A percentile compares a stretch with the other conserved stretches of the same genome.
Evolutionary conservation across 2,329 filamentous ascomycete species (phyloP).

Genomic region (Bipolaris bicolor): DNA sequence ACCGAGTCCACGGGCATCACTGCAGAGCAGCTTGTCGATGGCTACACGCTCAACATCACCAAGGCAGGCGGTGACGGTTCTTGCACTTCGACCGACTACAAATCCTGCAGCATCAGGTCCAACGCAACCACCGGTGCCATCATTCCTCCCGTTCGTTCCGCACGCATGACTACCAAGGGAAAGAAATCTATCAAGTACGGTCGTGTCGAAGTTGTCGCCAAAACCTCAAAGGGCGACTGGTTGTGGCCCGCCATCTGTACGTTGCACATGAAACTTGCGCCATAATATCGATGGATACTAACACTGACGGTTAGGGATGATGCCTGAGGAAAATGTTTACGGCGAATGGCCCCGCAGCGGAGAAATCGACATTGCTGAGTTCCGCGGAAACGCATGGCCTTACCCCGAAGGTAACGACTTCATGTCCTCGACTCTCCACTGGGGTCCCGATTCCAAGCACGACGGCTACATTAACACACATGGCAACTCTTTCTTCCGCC

Average conservation of each 20-base stretch:
- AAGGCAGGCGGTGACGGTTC: conserved; percentile 55
- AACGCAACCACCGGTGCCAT: conserved; percentile 77
- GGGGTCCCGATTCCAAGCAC: conserved; percentile 59
- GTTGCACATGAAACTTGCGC: background rate
- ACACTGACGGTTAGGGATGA: conserved; percentile 51
- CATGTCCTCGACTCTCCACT: conserved; percentile 77
- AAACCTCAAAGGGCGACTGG: conserved; percentile 79
- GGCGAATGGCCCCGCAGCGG: conserved; percentile 78
- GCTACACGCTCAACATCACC: conserved; percentile 37
- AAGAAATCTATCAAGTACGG: conserved; percentile 79
- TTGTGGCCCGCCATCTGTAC: conserved; percentile 82
- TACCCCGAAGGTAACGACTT: conserved; percentile 78
- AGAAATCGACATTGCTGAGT: conserved; percentile 82
- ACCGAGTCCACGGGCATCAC: conserved; percentile 68
- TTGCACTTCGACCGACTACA: conserved; percentile 67
- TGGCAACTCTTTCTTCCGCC: conserved; percentile 53
- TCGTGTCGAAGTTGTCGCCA: conserved; percentile 77
- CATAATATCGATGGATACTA: background rate
- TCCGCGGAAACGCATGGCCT: conserved; percentile 75
- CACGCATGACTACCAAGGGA: conserved; percentile 74
- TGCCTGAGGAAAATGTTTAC: conserved; percentile 71
- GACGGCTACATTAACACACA: conserved; percentile 34
- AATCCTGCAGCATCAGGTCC: conserved; percentile 71
- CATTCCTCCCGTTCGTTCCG: conserved; percentile 77
- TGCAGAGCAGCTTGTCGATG: conserved; percentile 67